Base-by-base conservation (phyloP, 768 basidiomycete species). In the Mycena metata region DNA sequence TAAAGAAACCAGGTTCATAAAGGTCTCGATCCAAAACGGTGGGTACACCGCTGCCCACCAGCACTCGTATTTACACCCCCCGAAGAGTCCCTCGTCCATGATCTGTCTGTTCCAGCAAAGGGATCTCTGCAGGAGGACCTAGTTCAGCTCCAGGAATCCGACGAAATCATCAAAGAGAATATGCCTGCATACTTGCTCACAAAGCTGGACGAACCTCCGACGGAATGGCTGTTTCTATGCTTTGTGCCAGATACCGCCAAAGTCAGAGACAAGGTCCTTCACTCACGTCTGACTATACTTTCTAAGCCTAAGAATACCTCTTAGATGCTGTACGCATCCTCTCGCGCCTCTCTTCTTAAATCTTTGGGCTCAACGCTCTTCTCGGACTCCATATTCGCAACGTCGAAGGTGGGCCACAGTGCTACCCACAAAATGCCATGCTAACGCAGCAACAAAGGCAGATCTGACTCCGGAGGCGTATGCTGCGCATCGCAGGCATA, bases 241-340 rank as follows among this genome's bases (percentile, higher is more conserved):
- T 96, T 94, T 75, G 93, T 96, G 8, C 95, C 95, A 1, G 95
- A 96, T 68, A 76, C 84, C 21, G 92, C 95, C 30, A 90, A 86
- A 79, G 87, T 96, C 67, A 86, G 93, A 75, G 88, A 93, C 79
- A 96, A 96, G 89, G 94, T 90, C 71, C 69, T 77, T 66, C 52
- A 57, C 56, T 36, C 46, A 45, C 52, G 47, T 55, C 69, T 36
- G 19, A 39, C 19, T 16, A 16, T 30, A 47, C 47, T 39, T 50
- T 61, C 55, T 42, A 35, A 19, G 43, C 54, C 21, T n/a, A 36
- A 47, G 58, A 60, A 47, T 71, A 24, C 47, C 55, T 42, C 17
- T 62, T 64, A 96, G 94, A 96, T 96, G 94, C 83, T 96, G 39
- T 96, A 96, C 78, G 94, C 95, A 23, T 91, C 95, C 4, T 90